A percentile compares a stretch with the other conserved stretches of the same genome.
Conservation (phyloP, 129 eudicot genomes). For the Saussurea involucrata region DNA sequence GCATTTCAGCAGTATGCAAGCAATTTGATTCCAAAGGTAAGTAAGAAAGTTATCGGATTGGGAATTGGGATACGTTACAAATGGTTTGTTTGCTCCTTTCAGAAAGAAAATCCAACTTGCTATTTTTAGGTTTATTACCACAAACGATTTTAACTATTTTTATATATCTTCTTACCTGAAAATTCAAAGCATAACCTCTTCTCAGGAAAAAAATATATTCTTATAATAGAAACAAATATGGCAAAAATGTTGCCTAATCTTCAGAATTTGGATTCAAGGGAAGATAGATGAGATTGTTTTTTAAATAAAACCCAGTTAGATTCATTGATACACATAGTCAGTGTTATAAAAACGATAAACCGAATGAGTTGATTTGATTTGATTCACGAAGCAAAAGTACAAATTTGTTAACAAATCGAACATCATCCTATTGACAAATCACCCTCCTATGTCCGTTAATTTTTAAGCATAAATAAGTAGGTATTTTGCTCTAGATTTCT, state of each 20-base stretch:
- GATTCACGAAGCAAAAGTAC: background rate
- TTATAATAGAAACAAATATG: background rate
- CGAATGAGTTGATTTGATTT: background rate
- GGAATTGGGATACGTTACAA: background rate
- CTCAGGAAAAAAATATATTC: background rate
- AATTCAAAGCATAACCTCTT: background rate
- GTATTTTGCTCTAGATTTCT: background rate
- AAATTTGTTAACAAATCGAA: background rate
- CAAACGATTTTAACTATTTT: background rate
- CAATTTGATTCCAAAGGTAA: background rate
- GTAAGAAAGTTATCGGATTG: background rate
- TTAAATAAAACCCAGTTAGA: background rate
- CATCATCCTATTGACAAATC: background rate
- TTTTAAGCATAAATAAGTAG: background rate
- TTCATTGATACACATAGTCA: background rate
- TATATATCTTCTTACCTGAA: background rate
- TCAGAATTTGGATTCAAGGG: background rate
- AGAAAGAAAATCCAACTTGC: background rate
- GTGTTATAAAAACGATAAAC: background rate
- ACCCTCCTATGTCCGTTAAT: background rate
- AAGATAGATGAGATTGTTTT: background rate
- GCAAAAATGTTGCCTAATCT: background rate
- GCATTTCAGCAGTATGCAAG: background rate
- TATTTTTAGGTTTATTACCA: background rate
- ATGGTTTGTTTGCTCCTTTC: background rate